These are phyloP conservation scores for Pleurotus eryngii DNA, from an alignment of 768 basidiomycete genomes.

Conservation along the genomic window DNA sequence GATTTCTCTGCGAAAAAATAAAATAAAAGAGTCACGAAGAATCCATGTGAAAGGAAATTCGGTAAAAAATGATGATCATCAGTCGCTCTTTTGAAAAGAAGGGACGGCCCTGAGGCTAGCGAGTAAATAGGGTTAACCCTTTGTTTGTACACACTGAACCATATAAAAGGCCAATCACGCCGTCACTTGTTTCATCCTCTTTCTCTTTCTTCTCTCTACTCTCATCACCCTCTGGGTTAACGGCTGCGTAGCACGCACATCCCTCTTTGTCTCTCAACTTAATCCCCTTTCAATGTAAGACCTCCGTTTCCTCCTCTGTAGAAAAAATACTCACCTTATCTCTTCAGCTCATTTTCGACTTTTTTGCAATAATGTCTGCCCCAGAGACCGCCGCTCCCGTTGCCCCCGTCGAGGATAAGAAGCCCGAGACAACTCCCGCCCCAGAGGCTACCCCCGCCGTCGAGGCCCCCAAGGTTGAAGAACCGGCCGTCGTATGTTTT, in stretches of 20 bases:
- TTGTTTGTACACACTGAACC: constrained; percentile 11
- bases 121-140: constrained; percentile 6
- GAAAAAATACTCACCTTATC: constrained; percentile 10
- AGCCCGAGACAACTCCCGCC: constrained; percentile 32
- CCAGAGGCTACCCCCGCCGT: constrained; percentile 29
- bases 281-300: constrained; percentile 38
- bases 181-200: constrained; percentile 37
- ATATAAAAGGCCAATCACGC: constrained; percentile 15
- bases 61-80: constrained; percentile 27
- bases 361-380: constrained; percentile 80
- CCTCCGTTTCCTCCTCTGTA: constrained; percentile 38
- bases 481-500: constrained; percentile 27
- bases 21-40: constrained; percentile 9
- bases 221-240: constrained; percentile 44
- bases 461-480: constrained; percentile 42
- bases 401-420: constrained; percentile 51
- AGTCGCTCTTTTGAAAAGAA: constrained; percentile 29
- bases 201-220: constrained; percentile 58
- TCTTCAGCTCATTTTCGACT: constrained; percentile 49
- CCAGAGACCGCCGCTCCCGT: constrained; percentile 49
- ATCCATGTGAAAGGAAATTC: constrained; percentile 41
- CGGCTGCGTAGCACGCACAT: constrained; percentile 55
- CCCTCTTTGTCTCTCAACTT: constrained; percentile 54
- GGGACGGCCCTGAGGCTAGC: constrained; percentile 11
- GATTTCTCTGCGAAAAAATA: too few species aligned